Conservation (phyloP, 2,329 filamentous ascomycete genomes). For the Aspergillus pseudonomiae region DNA sequence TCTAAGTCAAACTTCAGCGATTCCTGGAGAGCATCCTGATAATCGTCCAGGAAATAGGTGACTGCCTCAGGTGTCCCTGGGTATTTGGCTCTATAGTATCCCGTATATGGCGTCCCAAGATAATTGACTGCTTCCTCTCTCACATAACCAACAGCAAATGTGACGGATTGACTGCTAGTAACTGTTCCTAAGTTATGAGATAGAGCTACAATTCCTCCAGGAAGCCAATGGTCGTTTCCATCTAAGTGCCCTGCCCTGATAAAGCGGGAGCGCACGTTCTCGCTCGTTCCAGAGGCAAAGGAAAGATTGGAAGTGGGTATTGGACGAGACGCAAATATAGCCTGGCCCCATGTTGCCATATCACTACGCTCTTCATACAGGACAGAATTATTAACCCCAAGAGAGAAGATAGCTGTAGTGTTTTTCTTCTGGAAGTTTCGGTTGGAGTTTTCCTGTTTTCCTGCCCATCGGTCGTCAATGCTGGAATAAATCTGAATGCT, state of each 20-base stretch:
- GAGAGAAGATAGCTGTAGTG: slow-evolving; percentile 34
- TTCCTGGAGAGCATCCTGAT: slow-evolving; percentile 39
- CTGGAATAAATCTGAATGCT: slow-evolving; percentile 47
- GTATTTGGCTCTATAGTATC: slow-evolving; percentile 44
- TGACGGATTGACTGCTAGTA: slow-evolving; percentile 32
- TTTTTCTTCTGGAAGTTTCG: slow-evolving; percentile 28
- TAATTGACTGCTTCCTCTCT: slow-evolving; percentile 47
- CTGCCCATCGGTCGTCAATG: slow-evolving; percentile 51
- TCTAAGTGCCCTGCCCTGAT: slow-evolving; percentile 33
- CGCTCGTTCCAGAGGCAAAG: slow-evolving; percentile 32
- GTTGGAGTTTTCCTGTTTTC: slow-evolving; percentile 30
- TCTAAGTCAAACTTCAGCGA: slow-evolving; percentile 37
- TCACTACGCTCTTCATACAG: slow-evolving; percentile 41
- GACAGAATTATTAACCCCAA: slow-evolving; percentile 35
- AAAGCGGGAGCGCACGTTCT: slow-evolving; percentile 37
- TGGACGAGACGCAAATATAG: slow-evolving; percentile 43
- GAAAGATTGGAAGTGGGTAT: slow-evolving; percentile 30
- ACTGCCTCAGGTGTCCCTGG: slow-evolving; percentile 38
- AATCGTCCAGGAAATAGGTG: slow-evolving; percentile 45
- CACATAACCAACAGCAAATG: slow-evolving; percentile 47
- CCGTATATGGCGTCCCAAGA: slow-evolving; percentile 42
- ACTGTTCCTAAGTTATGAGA: slow-evolving; percentile 44
- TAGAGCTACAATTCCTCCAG: slow-evolving; percentile 39
- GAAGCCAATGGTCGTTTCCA: slow-evolving; percentile 27
- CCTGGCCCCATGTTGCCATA: slow-evolving; percentile 48